Conservation (phyloP, 306 rosid species). For the Rosa multiflora region DNA sequence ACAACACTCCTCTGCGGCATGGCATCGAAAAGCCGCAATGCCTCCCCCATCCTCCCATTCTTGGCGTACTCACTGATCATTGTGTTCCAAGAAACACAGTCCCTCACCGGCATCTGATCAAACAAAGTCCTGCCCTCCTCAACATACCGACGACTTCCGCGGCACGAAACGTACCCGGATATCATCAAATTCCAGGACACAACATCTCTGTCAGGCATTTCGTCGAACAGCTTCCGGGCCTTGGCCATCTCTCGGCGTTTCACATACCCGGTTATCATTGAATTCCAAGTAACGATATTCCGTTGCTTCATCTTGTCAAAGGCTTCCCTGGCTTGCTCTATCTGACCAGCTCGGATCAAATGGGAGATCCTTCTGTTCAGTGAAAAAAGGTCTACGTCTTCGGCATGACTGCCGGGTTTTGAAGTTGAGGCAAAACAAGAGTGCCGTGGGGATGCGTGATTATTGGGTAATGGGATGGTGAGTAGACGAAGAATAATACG, state of each 20-base stretch:
- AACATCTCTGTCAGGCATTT: constrained; percentile 43
- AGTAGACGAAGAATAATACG: constrained; percentile 1
- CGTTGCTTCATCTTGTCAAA: constrained; percentile 35
- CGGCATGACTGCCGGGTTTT: constrained; percentile 10
- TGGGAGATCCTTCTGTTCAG: constrained; percentile 37
- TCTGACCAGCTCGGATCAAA: constrained; percentile 35
- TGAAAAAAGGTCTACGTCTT: constrained; percentile 2
- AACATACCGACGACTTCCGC: constrained; percentile 23
- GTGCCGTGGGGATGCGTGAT: not conserved
- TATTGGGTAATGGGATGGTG: not conserved
- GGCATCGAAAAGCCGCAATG: constrained; percentile 33
- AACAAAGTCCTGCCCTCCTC: constrained; percentile 44
- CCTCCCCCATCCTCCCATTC: constrained; percentile 41
- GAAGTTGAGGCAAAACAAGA: constrained; percentile 21
- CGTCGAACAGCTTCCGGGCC: constrained; percentile 46
- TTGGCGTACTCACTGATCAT: constrained; percentile 54
- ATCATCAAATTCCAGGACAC: constrained; percentile 56
- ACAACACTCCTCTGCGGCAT: constrained; percentile 39
- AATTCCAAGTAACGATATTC: constrained; percentile 44
- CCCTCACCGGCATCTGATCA: constrained; percentile 42
- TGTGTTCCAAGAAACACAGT: constrained; percentile 52
- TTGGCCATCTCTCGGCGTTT: constrained; percentile 36
- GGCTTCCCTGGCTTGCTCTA: constrained; percentile 32
- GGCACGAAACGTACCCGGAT: constrained; percentile 43
- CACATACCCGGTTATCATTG: constrained; percentile 45